phyloP scores from a whole-genome alignment of 305 asterid genomes.

The Fraxinus latifolia region DNA sequence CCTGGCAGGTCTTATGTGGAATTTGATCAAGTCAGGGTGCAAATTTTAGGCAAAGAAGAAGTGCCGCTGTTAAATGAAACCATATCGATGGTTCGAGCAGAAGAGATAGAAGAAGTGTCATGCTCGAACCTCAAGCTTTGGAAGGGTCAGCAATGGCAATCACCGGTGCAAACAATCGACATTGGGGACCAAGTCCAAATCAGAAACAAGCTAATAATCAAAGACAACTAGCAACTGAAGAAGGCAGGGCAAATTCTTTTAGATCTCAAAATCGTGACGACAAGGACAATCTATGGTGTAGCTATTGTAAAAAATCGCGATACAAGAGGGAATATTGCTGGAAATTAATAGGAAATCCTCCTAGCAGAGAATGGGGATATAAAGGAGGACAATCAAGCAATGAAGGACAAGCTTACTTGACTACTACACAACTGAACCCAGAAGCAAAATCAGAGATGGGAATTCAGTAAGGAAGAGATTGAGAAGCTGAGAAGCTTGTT shows the following conservation, averaged over 20 bases:
- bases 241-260: background rate
- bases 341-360: slow-evolving; percentile 1
- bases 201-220: background rate
- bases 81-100: background rate
- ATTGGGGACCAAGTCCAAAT: background rate
- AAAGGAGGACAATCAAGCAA: background rate
- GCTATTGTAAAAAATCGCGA: background rate
- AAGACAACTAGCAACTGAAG: background rate
- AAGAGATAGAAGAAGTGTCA: slow-evolving; percentile 12
- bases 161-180: background rate
- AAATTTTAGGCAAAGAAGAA: background rate
- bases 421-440: background rate
- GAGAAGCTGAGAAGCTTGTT: background rate
- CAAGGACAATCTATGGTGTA: background rate
- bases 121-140: background rate
- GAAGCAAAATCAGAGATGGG: background rate
- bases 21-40: background rate
- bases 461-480: background rate
- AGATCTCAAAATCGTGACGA: background rate
- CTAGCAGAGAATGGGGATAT: background rate
- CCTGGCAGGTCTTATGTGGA: background rate
- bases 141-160: background rate
- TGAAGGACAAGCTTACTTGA: background rate
- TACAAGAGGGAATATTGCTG: background rate
- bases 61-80: slow-evolving; percentile 9